Evolutionary conservation across 495 filamentous ascomycete genomes (phyloP).

Genomic region (Aspergillus funiculosus): DNA sequence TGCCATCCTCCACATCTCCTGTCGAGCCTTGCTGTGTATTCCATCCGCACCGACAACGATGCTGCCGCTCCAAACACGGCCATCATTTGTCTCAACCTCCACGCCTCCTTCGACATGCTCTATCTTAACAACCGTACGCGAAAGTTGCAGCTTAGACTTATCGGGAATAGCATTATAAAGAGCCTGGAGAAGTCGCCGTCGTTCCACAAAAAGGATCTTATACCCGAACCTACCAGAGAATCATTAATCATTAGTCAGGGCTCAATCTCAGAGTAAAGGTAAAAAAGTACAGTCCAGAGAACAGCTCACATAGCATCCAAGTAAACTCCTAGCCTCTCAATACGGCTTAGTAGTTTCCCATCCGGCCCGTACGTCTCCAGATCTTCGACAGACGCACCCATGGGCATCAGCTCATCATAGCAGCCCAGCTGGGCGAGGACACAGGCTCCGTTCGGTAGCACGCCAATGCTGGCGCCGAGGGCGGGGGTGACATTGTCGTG

Average conservation of each 20-base stretch:
- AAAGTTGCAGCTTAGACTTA: constrained; percentile 30
- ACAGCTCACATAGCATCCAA: constrained; percentile 1
- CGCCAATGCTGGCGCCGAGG: constrained; percentile 37
- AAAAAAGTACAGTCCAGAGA: too few relatives aligned
- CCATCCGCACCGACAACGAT: constrained; percentile 49
- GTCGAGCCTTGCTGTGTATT: constrained; percentile 37
- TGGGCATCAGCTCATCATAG: constrained; percentile 18
- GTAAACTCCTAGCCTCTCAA: neutral
- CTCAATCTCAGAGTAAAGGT: too few relatives aligned
- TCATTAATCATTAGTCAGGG: neutral
- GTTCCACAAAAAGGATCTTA: constrained; percentile 27
- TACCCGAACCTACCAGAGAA: constrained; percentile 19
- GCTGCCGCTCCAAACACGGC: constrained; percentile 33
- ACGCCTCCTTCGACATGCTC: constrained; percentile 21
- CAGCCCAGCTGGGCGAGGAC: constrained; percentile 47
- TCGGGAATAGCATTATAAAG: constrained; percentile 31
- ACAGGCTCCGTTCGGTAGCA: constrained; percentile 31
- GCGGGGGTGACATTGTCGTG: constrained; percentile 32
- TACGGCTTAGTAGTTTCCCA: neutral
- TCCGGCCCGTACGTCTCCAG: neutral
- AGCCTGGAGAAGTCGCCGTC: constrained; percentile 25
- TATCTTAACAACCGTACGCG: constrained; percentile 29
- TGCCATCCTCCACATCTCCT: constrained; percentile 35
- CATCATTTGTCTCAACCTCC: constrained; percentile 31
- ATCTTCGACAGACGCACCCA: constrained; percentile 1